phyloP scores from a whole-genome alignment of 2,329 filamentous ascomycete genomes.

The Hymenoscyphus scutula region DNA sequence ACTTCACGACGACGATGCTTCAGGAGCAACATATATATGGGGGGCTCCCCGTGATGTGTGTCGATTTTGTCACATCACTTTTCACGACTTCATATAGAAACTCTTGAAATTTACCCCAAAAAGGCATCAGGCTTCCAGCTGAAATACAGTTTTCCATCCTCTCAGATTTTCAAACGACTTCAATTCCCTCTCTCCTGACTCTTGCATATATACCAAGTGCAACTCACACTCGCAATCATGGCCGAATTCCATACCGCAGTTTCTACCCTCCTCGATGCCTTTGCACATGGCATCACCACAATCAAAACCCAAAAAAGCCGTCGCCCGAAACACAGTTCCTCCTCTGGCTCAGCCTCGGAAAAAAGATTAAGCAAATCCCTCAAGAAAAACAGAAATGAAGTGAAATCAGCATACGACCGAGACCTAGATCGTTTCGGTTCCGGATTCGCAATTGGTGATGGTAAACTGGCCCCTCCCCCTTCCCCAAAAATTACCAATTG shows the following conservation, averaged over 20 bases:
- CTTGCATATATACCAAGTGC: not conserved
- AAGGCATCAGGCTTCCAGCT: not conserved
- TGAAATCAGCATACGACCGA: conserved; percentile 45
- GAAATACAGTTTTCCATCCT: not conserved
- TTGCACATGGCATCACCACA: conserved; percentile 37
- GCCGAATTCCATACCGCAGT: conserved; percentile 46
- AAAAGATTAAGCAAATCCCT: conserved; percentile 39
- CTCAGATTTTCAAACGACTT: not conserved
- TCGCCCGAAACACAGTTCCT: conserved; percentile 24
- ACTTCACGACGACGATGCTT: not conserved
- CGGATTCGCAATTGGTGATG: conserved; percentile 47
- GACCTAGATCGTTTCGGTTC: conserved; percentile 43
- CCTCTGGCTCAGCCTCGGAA: conserved; percentile 40
- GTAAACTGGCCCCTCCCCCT: conserved; percentile 32
- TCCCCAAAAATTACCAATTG: no score
- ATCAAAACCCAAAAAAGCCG: conserved; percentile 41
- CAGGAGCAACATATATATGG: not conserved
- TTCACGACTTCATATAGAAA: not conserved
- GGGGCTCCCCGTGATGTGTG: not conserved
- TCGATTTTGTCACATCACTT: not conserved
- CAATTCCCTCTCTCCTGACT: not conserved
- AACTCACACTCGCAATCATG: conserved; percentile 29
- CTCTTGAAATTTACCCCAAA: not conserved
- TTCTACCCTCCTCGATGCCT: conserved; percentile 46
- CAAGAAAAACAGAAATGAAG: conserved; percentile 32